A percentile compares a stretch with the other conserved stretches of the same genome.
Evolutionary conservation across 75 land plant species (phyloP).

Genomic region (Pinus tabuliformis): DNA sequence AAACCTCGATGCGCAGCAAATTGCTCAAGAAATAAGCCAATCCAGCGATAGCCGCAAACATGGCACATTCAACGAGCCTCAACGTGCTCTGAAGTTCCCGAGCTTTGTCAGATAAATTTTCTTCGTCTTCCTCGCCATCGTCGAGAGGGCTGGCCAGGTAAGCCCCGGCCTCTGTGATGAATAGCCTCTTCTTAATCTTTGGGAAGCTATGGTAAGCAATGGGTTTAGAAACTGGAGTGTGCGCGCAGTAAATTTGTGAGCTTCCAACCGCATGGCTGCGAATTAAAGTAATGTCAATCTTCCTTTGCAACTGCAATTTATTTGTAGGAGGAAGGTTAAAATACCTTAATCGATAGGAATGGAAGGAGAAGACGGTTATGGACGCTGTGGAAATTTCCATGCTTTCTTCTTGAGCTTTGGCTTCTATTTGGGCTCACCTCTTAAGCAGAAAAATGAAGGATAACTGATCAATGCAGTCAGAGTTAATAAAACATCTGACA

Average conservation of each 20-base stretch:
- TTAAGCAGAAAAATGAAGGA: too few relatives aligned
- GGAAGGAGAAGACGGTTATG: neutral
- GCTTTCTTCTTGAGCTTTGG: neutral
- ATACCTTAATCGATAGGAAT: neutral
- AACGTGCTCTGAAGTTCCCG: slow-evolving; percentile 52
- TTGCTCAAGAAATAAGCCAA: slow-evolving; percentile 84
- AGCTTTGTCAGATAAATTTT: slow-evolving; percentile 26
- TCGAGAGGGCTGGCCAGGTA: neutral
- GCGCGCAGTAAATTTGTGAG: neutral
- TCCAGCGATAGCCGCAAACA: slow-evolving; percentile 88
- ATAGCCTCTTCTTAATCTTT: neutral
- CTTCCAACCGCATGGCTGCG: neutral
- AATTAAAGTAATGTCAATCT: neutral
- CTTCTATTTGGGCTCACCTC: too few relatives aligned
- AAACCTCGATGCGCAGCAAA: slow-evolving; percentile 82
- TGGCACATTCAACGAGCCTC: slow-evolving; percentile 88
- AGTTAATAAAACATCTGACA: too few relatives aligned
- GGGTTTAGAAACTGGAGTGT: neutral
- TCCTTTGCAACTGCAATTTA: neutral
- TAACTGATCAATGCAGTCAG: too few relatives aligned
- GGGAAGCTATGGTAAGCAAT: too few relatives aligned
- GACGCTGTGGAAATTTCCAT: neutral
- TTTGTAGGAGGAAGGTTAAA: neutral
- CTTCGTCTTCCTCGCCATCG: slow-evolving; percentile 8
- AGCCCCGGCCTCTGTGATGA: neutral